phyloP scores from a whole-genome alignment of 2,329 filamentous ascomycete genomes.

The Claviceps sp. region DNA sequence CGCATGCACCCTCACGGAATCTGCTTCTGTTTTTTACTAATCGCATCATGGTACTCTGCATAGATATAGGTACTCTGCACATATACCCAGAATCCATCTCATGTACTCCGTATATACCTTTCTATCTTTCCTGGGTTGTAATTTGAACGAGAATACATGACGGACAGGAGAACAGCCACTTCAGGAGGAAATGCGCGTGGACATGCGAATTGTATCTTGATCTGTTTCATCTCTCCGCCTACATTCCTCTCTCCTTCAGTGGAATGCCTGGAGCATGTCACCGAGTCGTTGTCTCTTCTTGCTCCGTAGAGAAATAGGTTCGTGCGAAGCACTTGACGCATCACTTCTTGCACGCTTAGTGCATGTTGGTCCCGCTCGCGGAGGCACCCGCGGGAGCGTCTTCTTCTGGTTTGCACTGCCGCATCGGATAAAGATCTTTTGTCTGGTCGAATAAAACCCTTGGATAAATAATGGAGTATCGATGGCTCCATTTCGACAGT shows the following conservation, averaged over 20 bases:
- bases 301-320: constrained; percentile 13
- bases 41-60: no score
- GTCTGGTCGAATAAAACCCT: constrained; percentile 20
- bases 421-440: constrained; percentile 21
- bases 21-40: no score
- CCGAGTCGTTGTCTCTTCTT: constrained; percentile 22
- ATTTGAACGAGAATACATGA: no score
- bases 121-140: neutral
- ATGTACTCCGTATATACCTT: neutral
- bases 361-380: constrained; percentile 6
- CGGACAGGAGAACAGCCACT: no score
- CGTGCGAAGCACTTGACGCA: constrained; percentile 8
- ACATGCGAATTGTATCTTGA: neutral
- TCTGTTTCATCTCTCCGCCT: neutral
- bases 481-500: constrained; percentile 19
- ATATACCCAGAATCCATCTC: no score
- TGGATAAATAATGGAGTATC: constrained; percentile 21
- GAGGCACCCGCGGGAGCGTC: neutral
- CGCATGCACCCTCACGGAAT: no score
- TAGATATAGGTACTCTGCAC: no score
- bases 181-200: no score
- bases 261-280: constrained; percentile 17
- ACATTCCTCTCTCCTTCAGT: neutral
- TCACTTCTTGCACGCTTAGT: constrained; percentile 3
- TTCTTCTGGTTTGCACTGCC: constrained; percentile 3